Conservation (phyloP, 1,284 basidiomycete species). For the Trichosporon sp. region DNA sequence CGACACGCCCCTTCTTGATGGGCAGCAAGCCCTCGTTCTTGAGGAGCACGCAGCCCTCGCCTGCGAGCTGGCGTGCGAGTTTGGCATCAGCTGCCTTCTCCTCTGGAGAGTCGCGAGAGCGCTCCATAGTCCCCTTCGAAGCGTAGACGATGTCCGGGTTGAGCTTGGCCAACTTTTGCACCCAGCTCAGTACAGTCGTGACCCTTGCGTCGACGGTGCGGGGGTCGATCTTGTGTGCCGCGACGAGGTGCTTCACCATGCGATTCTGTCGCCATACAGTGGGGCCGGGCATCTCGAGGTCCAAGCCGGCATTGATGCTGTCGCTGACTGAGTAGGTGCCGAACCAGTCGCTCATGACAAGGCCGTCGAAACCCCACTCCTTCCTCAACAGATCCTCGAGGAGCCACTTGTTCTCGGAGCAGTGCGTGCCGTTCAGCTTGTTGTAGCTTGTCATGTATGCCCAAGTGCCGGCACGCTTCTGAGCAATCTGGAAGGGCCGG, state of each 20-base stretch:
- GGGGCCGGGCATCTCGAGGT: constrained; percentile 46
- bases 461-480: constrained; percentile 55
- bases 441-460: constrained; percentile 50
- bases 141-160: constrained; percentile 31
- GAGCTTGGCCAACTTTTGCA: constrained; percentile 22
- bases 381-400: constrained; percentile 38
- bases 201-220: constrained; percentile 23
- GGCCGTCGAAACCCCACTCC: constrained; percentile 66
- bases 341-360: constrained; percentile 58
- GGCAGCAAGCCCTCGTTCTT: constrained; percentile 49
- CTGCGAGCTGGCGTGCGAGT: constrained; percentile 24
- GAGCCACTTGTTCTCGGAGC: constrained; percentile 61
- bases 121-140: constrained; percentile 12
- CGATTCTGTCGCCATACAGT: constrained; percentile 22
- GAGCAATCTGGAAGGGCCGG: constrained; percentile 69
- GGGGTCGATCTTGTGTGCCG: constrained; percentile 54
- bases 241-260: constrained; percentile 56
- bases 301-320: constrained; percentile 64
- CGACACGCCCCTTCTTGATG: constrained; percentile 43
- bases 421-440: constrained; percentile 62
- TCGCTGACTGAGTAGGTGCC: constrained; percentile 61
- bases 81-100: constrained; percentile 20
- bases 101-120: constrained; percentile 20
- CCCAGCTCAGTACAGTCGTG: constrained; percentile 42
- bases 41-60: constrained; percentile 56